Evolutionary conservation across 2,329 filamentous ascomycete species (phyloP).

Genomic region (Hypoxylon sp.): DNA sequence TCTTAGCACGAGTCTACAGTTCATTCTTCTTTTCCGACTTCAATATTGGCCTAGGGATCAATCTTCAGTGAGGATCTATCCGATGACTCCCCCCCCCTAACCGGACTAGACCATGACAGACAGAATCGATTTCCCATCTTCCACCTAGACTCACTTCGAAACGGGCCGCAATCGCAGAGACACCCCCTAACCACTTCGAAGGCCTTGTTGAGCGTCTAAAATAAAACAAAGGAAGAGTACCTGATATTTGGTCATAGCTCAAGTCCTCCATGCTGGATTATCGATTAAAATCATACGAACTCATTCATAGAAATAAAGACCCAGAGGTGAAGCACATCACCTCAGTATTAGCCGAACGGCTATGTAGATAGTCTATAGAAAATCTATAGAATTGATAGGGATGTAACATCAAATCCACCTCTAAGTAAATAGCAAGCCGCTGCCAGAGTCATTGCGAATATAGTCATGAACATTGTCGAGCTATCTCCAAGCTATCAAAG

Average conservation of each 20-base stretch:
- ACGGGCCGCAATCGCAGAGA: too few species aligned
- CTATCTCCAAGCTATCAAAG: background rate
- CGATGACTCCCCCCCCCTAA: background rate
- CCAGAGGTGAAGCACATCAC: background rate
- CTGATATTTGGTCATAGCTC: background rate
- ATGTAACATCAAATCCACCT: background rate
- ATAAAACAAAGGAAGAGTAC: too few species aligned
- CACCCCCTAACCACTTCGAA: too few species aligned
- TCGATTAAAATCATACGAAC: background rate
- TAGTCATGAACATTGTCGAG: background rate
- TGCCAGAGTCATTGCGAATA: background rate
- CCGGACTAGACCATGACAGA: background rate
- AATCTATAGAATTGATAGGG: background rate
- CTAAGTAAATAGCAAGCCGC: background rate
- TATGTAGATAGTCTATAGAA: background rate
- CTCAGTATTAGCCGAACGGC: constrained; percentile 1
- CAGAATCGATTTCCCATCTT: background rate
- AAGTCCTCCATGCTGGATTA: background rate
- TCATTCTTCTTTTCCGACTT: background rate
- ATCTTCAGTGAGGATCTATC: background rate
- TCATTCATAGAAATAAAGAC: background rate
- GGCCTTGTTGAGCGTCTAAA: too few species aligned
- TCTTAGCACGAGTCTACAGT: background rate
- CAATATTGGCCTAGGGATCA: background rate
- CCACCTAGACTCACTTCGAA: too few species aligned